phyloP scores from a whole-genome alignment of 306 rosid genomes.

The Prunus armeniaca region DNA sequence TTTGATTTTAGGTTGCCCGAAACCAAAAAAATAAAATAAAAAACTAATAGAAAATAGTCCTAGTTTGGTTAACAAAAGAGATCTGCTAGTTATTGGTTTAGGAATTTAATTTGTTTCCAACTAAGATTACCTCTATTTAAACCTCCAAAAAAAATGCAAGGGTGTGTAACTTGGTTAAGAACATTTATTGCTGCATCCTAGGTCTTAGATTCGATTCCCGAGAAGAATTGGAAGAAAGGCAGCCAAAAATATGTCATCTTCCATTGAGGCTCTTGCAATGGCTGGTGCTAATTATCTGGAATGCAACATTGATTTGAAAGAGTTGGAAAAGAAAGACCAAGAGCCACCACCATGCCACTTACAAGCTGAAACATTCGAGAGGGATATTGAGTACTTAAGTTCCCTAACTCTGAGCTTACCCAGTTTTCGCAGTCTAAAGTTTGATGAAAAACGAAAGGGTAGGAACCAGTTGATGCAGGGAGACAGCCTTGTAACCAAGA shows the following conservation, averaged over 20 bases:
- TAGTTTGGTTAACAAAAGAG: no score
- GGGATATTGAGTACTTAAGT: not conserved
- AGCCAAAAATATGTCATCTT: not conserved
- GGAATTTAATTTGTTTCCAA: no score
- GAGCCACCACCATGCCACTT: not conserved
- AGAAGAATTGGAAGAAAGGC: not conserved
- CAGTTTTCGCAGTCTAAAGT: not conserved
- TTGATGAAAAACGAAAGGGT: not conserved
- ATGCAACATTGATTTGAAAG: not conserved
- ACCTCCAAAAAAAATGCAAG: no score
- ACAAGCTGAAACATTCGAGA: not conserved
- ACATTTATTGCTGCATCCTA: not conserved
- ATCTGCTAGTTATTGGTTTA: no score
- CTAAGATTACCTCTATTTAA: no score
- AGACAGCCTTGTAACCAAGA: not conserved
- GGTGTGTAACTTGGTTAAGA: no score
- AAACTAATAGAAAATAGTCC: no score
- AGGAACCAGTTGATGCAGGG: not conserved
- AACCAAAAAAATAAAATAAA: no score
- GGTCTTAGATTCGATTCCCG: not conserved
- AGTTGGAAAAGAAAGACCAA: not conserved
- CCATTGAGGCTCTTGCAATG: slow-evolving; percentile 1
- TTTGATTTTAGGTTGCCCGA: no score
- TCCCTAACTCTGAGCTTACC: not conserved
- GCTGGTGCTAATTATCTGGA: not conserved